phyloP scores from a whole-genome alignment of 495 filamentous ascomycete species.

The Pyrenopolyporus hunteri region DNA sequence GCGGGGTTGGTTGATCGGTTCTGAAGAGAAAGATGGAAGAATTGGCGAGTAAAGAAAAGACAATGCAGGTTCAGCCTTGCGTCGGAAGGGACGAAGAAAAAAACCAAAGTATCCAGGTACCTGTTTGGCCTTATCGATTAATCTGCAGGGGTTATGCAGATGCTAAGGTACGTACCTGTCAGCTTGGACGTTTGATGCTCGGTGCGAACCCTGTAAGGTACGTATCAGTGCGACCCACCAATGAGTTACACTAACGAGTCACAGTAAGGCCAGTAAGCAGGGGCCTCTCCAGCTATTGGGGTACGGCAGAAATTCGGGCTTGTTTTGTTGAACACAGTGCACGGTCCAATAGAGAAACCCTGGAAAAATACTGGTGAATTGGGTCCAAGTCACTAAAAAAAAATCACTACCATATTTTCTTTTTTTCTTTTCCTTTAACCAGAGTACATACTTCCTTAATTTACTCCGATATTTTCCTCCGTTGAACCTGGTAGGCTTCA shows the following conservation, averaged over 20 bases:
- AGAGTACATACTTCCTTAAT: background rate
- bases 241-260: background rate
- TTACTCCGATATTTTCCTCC: constrained; percentile 32
- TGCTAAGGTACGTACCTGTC: constrained; percentile 25
- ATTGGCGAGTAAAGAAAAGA: constrained; percentile 28
- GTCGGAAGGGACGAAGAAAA: constrained; percentile 17
- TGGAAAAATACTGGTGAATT: background rate
- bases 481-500: constrained; percentile 22
- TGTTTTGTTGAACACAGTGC: background rate
- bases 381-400: constrained; percentile 5
- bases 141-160: constrained; percentile 24
- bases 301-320: constrained; percentile 24
- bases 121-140: constrained; percentile 9
- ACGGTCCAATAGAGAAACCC: background rate
- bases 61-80: constrained; percentile 38
- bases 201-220: constrained; percentile 6
- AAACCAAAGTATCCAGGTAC: constrained; percentile 34
- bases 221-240: background rate
- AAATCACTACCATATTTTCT: constrained; percentile 17
- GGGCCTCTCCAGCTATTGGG: background rate
- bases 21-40: constrained; percentile 18
- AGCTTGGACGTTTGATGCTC: background rate
- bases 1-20: background rate
- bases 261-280: constrained; percentile 13
- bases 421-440: constrained; percentile 10